These are phyloP conservation scores for Mentha longifolia DNA, from an alignment of 257 asterid species.

Conservation along the genomic window DNA sequence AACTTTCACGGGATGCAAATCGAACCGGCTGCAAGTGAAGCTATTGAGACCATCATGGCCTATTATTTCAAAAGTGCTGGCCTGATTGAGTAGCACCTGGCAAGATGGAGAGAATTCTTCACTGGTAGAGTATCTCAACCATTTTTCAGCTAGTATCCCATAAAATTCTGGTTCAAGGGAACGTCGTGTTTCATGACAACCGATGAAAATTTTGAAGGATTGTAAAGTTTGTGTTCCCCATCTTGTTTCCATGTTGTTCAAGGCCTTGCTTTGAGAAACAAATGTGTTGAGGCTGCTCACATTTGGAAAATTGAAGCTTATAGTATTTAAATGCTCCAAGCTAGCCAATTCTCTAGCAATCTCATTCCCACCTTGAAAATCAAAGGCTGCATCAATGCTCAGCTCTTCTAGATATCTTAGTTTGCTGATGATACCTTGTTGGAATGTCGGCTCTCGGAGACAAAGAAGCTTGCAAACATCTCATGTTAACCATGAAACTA, in stretches of 20 bases:
- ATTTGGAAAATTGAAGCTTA: constrained; percentile 24
- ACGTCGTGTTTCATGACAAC: neutral
- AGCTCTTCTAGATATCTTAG: constrained; percentile 20
- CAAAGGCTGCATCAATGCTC: neutral
- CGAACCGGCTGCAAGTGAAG: neutral
- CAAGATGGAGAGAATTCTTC: neutral
- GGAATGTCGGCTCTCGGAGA: neutral
- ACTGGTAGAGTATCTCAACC: neutral
- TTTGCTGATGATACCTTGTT: neutral
- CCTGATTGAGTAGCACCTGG: neutral
- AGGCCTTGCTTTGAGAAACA: constrained; percentile 12
- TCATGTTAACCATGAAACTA: neutral
- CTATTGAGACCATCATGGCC: neutral
- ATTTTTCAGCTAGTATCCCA: neutral
- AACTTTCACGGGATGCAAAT: neutral
- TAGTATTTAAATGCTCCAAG: constrained; percentile 23
- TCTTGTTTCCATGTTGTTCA: neutral
- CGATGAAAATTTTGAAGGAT: constrained; percentile 4
- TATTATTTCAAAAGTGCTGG: constrained; percentile 10
- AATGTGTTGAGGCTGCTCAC: constrained; percentile 6
- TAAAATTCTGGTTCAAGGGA: neutral
- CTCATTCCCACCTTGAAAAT: neutral
- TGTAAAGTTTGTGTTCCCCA: neutral
- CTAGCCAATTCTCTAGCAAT: constrained; percentile 19
- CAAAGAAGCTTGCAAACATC: constrained; percentile 25